phyloP scores from a whole-genome alignment of 2,329 filamentous ascomycete genomes.

The Xylariaceae sp. region DNA sequence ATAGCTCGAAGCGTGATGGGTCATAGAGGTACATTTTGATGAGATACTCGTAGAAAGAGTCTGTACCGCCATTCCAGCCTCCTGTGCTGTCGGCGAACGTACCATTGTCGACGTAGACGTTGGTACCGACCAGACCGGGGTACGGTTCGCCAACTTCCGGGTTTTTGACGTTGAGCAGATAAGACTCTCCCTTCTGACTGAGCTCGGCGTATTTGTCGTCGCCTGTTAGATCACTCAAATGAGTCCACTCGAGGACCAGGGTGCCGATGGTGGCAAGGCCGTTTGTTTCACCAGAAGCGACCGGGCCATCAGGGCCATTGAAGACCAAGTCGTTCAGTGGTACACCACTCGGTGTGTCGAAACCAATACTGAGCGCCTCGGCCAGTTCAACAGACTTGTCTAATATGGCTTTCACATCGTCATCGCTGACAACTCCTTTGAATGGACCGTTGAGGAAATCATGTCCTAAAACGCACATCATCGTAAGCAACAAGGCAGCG shows the following conservation, averaged over 20 bases:
- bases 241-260: slow-evolving; percentile 81
- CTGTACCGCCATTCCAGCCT: slow-evolving; percentile 74
- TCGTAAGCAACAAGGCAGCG: slow-evolving; percentile 3
- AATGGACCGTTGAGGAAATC: slow-evolving; percentile 71
- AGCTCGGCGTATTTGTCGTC: slow-evolving; percentile 64
- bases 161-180: slow-evolving; percentile 67
- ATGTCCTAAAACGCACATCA: slow-evolving; percentile 45
- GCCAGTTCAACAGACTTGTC: slow-evolving; percentile 67
- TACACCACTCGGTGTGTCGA: slow-evolving; percentile 72
- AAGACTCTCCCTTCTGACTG: slow-evolving; percentile 64
- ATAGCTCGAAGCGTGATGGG: slow-evolving; percentile 56
- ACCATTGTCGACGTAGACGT: slow-evolving; percentile 64
- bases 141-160: slow-evolving; percentile 62
- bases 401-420: slow-evolving; percentile 59
- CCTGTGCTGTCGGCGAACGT: slow-evolving; percentile 64
- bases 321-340: slow-evolving; percentile 66
- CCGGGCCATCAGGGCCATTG: slow-evolving; percentile 21
- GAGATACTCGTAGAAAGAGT: slow-evolving; percentile 86
- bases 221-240: slow-evolving; percentile 71
- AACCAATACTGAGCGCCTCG: slow-evolving; percentile 72
- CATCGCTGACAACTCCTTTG: slow-evolving; percentile 43
- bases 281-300: slow-evolving; percentile 48
- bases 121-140: slow-evolving; percentile 71
- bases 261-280: slow-evolving; percentile 76
- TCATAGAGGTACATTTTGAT: slow-evolving; percentile 91